Percentiles rank a stretch among this genome's conserved stretches.
phyloP scores from a whole-genome alignment of 2,329 filamentous ascomycete genomes.

The Ophiognomonia clavigignenti-juglandacearum region DNA sequence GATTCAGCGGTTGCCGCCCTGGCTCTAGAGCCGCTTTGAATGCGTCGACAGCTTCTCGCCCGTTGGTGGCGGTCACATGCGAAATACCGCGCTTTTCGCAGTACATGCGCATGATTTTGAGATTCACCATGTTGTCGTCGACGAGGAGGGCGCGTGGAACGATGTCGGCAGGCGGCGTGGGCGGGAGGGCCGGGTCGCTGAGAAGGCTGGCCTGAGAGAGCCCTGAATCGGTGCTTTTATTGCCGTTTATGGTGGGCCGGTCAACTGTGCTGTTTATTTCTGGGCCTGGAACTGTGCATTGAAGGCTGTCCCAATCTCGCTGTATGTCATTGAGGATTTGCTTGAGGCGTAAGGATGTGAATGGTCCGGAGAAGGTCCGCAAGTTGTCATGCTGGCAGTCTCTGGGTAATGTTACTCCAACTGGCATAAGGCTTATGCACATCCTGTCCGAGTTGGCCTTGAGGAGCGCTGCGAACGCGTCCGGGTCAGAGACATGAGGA shows the following conservation, averaged over 20 bases:
- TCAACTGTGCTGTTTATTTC: too few relatives aligned
- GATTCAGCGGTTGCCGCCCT: conserved; percentile 30
- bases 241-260: too few relatives aligned
- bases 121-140: conserved; percentile 44
- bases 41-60: conserved; percentile 36
- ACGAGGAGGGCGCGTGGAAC: conserved; percentile 32
- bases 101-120: conserved; percentile 43
- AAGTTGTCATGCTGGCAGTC: neutral
- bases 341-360: neutral
- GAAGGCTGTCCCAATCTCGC: neutral
- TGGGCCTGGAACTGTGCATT: too few relatives aligned
- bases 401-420: neutral
- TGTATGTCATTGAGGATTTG: neutral
- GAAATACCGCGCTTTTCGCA: conserved; percentile 37
- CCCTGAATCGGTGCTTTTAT: too few relatives aligned
- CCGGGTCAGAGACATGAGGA: neutral
- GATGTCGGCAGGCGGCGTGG: neutral
- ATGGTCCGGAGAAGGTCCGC: neutral
- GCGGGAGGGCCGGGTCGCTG: too few relatives aligned
- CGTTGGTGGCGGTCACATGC: conserved; percentile 37
- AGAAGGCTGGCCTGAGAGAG: too few relatives aligned
- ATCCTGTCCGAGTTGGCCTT: neutral
- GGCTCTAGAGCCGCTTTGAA: conserved; percentile 21
- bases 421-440: neutral
- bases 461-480: neutral